Base-by-base conservation (phyloP, 768 basidiomycete species). In the Lactarius psammicola region DNA sequence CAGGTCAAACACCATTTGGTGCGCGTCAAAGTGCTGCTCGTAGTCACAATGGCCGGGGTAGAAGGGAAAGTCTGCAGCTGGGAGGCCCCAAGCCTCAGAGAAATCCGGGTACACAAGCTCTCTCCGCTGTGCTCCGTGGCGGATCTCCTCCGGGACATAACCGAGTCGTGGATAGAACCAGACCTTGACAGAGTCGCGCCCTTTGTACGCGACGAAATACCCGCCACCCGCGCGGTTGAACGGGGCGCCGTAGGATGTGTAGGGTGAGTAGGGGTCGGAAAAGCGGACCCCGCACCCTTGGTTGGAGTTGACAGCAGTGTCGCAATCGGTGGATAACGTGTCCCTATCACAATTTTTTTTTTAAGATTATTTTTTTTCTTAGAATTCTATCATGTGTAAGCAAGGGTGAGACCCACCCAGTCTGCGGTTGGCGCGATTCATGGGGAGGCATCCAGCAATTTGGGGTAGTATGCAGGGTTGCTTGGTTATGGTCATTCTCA, bases 161-260 rank as follows among this genome's bases (percentile, higher is more conserved):
- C 81, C 80, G 71, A 78, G 67, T 46, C 85, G 76, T 15, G 82
- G 71, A 84, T 84, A 87, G 73, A 85, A 89, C 84, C 86, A 91
- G 34, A 88, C 73, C 60, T 77, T 77, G 28, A 85, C 85, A 3
- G 73, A 75, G 0, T 65, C 46, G 10, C 56, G 62, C 30, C 79
- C 76, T 46, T 81, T 80, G 65, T 76, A 71, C 79, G 87, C 78
- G 56, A 78, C 86, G 72, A 81, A 89, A 78, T 77, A 86, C 0
- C 89, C 89, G 30, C 89, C 89, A 31, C 82, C 80, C 17, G 73
- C 74, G 15, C 40, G 33, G 71, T 87, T 87, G 75, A 87, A 85
- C 17, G 65, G 71, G 34, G 71, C 7, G 28, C 85, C 85, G 69
- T 81, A 85, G 15, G 82, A 82, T 9, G 31, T 20, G 23, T 76